phyloP scores from a whole-genome alignment of 2,329 filamentous ascomycete species.

The Emmonsiellopsis sp. region DNA sequence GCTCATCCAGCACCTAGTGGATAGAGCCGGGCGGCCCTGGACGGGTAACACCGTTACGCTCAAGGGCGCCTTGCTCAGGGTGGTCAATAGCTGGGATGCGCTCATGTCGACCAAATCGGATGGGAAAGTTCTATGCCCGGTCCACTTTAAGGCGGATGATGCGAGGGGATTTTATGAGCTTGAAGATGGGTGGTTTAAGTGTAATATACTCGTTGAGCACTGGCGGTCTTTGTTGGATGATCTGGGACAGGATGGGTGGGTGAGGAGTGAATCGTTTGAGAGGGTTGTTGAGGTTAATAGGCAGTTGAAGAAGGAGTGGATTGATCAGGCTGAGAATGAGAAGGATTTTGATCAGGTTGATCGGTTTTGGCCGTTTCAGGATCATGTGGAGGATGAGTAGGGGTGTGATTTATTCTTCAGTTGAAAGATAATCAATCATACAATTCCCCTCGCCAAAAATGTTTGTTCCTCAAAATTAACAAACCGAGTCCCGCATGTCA shows the following conservation, averaged over 20 bases:
- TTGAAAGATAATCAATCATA: too few species aligned
- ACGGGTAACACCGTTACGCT: conserved; percentile 16
- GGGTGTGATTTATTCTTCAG: too few species aligned
- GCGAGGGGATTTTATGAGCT: conserved; percentile 9
- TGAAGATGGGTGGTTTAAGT: conserved; percentile 14
- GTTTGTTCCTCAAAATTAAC: too few species aligned
- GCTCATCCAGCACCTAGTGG: conserved; percentile 15
- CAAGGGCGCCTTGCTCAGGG: conserved; percentile 13
- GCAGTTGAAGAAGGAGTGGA: conserved; percentile 6
- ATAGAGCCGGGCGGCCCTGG: conserved; percentile 16
- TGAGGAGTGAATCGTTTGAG: conserved; percentile 8
- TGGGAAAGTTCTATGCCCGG: conserved; percentile 8
- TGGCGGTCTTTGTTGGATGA: conserved; percentile 14
- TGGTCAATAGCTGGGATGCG: conserved; percentile 8
- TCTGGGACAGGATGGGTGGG: conserved; percentile 14
- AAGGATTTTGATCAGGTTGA: conserved; percentile 8
- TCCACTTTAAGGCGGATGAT: conserved; percentile 11
- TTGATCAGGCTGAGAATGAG: conserved; percentile 4
- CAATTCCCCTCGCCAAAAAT: too few species aligned
- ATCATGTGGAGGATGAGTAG: conserved; percentile 15
- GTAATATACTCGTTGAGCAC: conserved; percentile 13
- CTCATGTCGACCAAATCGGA: conserved; percentile 4
- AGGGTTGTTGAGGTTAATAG: not conserved
- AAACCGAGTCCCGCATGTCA: too few species aligned
- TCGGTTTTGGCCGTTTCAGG: conserved; percentile 11